Evolutionary conservation across 345 rosid genomes (phyloP).

Genomic region (Carallia brachiata): DNA sequence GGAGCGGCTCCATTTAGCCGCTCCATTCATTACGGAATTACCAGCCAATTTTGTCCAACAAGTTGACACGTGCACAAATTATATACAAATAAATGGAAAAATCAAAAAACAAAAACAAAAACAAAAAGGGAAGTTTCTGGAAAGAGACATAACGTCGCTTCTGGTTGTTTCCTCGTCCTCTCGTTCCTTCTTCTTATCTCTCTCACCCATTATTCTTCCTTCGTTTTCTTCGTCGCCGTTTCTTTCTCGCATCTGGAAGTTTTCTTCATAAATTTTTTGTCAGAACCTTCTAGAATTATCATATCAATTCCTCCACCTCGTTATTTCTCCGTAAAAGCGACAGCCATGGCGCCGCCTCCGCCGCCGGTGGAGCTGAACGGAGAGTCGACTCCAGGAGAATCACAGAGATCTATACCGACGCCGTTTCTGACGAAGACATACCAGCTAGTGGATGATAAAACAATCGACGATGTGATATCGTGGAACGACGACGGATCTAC

Average conservation of each 20-base stretch:
- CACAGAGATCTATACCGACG: conserved; percentile 66
- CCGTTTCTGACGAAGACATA: conserved; percentile 81
- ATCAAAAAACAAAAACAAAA: too few species aligned
- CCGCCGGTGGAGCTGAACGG: conserved; percentile 36
- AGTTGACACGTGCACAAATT: background rate
- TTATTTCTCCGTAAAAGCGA: background rate
- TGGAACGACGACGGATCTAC: conserved; percentile 90
- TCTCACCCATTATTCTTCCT: too few species aligned
- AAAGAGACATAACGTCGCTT: conserved; percentile 37
- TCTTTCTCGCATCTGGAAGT: background rate
- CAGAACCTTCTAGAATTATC: conserved; percentile 39
- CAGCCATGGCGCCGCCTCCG: conserved; percentile 26
- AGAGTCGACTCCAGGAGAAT: conserved; percentile 32
- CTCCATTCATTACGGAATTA: too few species aligned
- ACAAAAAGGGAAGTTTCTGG: conserved; percentile 50
- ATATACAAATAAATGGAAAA: background rate
- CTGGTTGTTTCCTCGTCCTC: conserved; percentile 23
- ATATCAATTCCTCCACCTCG: background rate
- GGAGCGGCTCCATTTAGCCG: too few species aligned
- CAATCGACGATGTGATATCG: conserved; percentile 73
- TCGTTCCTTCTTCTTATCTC: background rate
- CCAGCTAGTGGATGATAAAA: conserved; percentile 68
- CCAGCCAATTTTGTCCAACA: too few species aligned
- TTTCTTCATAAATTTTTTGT: background rate
- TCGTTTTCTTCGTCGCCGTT: background rate